Base-by-base conservation (phyloP, 1,139 yeast species). In the Geotrichum candidum region DNA sequence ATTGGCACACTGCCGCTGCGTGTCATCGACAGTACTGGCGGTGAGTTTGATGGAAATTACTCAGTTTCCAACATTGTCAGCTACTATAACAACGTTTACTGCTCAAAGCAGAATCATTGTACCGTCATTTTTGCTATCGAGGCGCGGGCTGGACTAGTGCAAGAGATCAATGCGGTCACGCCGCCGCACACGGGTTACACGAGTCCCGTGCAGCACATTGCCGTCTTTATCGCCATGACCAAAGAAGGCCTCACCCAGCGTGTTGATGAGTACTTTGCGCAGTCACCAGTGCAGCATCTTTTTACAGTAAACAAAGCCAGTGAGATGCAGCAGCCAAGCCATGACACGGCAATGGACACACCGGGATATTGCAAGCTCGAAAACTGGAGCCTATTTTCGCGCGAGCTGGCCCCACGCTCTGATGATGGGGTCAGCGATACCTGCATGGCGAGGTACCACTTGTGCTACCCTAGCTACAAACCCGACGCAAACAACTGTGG, bases 201-300 rank as follows among this genome's bases (percentile, higher is more conserved):
- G 7, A 59, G 61, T 31, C 68, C 68, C 9, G 67, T 66, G 41
- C 66, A 65, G 35, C 60, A 58, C 50, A 56, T 65, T n/a, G 63
- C 64, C 7, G 56, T 65, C 2, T 59, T 59, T 23, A 35, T 58
- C n/a, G 57, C 67, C 41, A 58, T 63, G 61, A 18, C 41, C 29
- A 51, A 57, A 6, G 54, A 53, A 3, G 54, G 48, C 25, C 54
- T 64, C 6, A 31, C 63, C 7, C 58, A 57, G 5, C 56, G 65
- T 1, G 38, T 58, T 13, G 60, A 63, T 15, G 35, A 59, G 51
- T 64, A 59, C 35, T 31, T 64, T 18, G 51, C 38, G 3, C 23
- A 33, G n/a, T 62, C 65, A 1, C 45, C 55, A 2, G 50, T 64
- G 22, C 51, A 50, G 22, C 59, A 54, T 6, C 41, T 61, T 9